These are phyloP conservation scores for Camelina hispida DNA, from an alignment of 345 rosid species.

Conservation along the genomic window DNA sequence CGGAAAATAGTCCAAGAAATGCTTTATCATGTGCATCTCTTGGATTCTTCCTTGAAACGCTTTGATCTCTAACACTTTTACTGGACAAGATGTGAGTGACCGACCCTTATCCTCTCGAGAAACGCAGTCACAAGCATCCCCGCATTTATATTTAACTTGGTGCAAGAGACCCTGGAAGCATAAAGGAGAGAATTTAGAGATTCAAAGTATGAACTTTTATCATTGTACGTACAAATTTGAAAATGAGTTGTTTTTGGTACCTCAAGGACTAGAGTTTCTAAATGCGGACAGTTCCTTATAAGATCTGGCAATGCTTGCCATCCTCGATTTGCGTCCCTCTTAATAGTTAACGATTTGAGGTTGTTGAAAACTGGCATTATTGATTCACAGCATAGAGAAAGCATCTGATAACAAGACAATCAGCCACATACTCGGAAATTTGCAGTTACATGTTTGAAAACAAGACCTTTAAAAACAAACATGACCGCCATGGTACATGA, in stretches of 20 bases:
- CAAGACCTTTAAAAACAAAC: too few species aligned
- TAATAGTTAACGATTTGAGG: neutral
- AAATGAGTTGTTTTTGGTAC: neutral
- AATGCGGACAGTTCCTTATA: neutral
- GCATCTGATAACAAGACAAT: neutral
- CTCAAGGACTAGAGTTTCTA: neutral
- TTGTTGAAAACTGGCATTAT: conserved; percentile 12
- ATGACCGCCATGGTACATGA: neutral
- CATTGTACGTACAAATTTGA: neutral
- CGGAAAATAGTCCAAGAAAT: conserved; percentile 8
- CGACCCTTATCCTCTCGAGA: neutral
- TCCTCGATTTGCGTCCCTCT: neutral
- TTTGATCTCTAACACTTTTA: neutral
- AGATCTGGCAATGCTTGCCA: conserved; percentile 19
- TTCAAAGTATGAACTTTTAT: neutral
- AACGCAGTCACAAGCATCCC: conserved; percentile 26
- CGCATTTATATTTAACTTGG: conserved; percentile 1
- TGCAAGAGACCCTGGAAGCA: conserved; percentile 9
- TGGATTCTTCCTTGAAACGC: neutral
- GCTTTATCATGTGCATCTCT: neutral
- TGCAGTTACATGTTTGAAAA: too few species aligned
- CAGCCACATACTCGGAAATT: neutral
- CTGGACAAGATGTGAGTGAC: conserved; percentile 5
- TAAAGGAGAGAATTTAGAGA: neutral
- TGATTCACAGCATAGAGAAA: conserved; percentile 1